phyloP scores from a whole-genome alignment of 1,284 basidiomycete genomes.

The Phellopilus nigrolimitatus region DNA sequence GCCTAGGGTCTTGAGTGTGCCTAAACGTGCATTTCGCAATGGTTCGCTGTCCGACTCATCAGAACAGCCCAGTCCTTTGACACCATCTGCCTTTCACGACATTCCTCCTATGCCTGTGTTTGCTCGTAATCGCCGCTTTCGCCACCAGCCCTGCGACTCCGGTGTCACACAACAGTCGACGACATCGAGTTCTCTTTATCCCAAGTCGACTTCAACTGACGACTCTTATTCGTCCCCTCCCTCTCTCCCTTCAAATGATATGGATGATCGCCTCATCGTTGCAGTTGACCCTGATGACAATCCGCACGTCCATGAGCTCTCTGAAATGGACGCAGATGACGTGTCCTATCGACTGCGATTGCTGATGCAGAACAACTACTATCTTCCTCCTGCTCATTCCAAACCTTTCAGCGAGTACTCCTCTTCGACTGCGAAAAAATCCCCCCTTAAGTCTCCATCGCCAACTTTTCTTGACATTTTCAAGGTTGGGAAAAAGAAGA shows the following conservation, averaged over 20 bases:
- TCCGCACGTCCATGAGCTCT: conserved; percentile 21
- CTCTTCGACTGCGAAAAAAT: conserved; percentile 35
- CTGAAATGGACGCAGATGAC: conserved; percentile 69
- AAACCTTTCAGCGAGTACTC: conserved; percentile 65
- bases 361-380: conserved; percentile 79
- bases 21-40: conserved; percentile 31
- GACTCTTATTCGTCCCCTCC: conserved; percentile 49
- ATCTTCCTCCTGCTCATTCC: conserved; percentile 75
- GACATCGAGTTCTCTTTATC: conserved; percentile 70
- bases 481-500: conserved; percentile 44
- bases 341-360: conserved; percentile 76
- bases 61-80: conserved; percentile 33
- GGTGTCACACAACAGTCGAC: conserved; percentile 48
- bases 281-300: conserved; percentile 43
- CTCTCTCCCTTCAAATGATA: conserved; percentile 43
- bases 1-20: conserved; percentile 34
- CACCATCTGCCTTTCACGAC: conserved; percentile 28
- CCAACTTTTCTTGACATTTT: conserved; percentile 69
- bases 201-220: conserved; percentile 55
- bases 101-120: conserved; percentile 25
- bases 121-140: conserved; percentile 22
- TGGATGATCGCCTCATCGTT: conserved; percentile 37
- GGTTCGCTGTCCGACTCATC: conserved; percentile 31
- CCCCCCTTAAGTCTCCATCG: conserved; percentile 37
- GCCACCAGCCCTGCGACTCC: conserved; percentile 41